Conservation (phyloP, 805 yeast genomes). For the Saccharomycopsis fibuligera region DNA sequence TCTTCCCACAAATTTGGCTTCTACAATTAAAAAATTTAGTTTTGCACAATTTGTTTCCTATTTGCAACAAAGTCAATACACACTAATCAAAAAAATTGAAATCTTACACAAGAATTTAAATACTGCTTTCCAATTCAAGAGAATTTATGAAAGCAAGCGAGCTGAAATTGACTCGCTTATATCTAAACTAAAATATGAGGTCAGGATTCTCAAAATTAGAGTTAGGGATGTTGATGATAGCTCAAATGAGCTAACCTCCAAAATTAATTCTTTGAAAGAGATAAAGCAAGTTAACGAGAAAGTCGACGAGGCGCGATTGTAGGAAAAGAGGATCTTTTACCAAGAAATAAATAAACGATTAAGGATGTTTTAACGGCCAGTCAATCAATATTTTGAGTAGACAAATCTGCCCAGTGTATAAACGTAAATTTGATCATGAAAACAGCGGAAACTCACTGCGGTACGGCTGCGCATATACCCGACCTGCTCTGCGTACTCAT, state of each 20-base stretch:
- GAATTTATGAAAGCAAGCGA: constrained; percentile 32
- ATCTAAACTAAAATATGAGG: constrained; percentile 60
- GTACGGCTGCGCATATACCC: too few relatives aligned
- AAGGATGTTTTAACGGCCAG: too few relatives aligned
- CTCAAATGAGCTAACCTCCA: constrained; percentile 14
- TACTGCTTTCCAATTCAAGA: constrained; percentile 7
- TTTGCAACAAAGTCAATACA: constrained; percentile 1
- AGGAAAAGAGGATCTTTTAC: background rate
- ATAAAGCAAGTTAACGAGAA: background rate
- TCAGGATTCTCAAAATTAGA: constrained; percentile 50
- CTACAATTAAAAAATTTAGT: background rate
- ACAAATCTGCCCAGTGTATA: too few relatives aligned
- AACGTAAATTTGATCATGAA: too few relatives aligned
- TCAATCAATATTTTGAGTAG: too few relatives aligned
- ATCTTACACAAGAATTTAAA: constrained; percentile 5
- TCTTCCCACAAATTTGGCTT: too few relatives aligned
- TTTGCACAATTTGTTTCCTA: constrained; percentile 7
- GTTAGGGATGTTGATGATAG: constrained; percentile 64
- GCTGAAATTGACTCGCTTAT: constrained; percentile 48
- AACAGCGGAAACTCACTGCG: too few relatives aligned
- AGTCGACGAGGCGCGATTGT: background rate
- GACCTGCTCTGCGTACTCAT: too few relatives aligned
- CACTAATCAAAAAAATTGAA: constrained; percentile 7
- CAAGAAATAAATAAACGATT: too few relatives aligned
- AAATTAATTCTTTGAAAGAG: constrained; percentile 12